Evolutionary conservation across 2,329 filamentous ascomycete species (phyloP).

Genomic region (Aspergillus puulaauensis): DNA sequence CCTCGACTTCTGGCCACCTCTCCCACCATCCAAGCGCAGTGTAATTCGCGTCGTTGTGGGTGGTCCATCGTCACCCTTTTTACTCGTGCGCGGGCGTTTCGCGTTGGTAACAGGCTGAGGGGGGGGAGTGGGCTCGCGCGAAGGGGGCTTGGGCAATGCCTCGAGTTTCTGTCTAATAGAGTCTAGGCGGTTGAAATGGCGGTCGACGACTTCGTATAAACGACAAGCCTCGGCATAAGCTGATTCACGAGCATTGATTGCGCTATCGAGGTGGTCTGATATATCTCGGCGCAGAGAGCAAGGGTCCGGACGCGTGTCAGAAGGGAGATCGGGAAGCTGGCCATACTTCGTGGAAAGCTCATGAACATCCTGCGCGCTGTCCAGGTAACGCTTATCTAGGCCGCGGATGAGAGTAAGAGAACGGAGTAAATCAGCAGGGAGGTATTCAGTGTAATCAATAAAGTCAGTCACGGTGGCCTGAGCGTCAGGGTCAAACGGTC

Average conservation of each 20-base stretch:
- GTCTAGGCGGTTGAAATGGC: constrained; percentile 57
- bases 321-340: constrained; percentile 51
- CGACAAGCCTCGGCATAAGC: constrained; percentile 57
- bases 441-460: constrained; percentile 69
- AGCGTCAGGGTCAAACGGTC: constrained; percentile 61
- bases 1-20: constrained; percentile 34
- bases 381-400: constrained; percentile 46
- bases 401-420: constrained; percentile 61
- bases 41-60: constrained; percentile 41
- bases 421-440: constrained; percentile 63
- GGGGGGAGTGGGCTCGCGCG: constrained; percentile 59
- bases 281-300: constrained; percentile 55
- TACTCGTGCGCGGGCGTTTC: constrained; percentile 42
- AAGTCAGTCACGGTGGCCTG: constrained; percentile 67
- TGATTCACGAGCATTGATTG: constrained; percentile 56
- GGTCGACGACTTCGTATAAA: constrained; percentile 57
- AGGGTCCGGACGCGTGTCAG: constrained; percentile 52
- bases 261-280: constrained; percentile 55
- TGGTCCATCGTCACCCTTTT: constrained; percentile 35
- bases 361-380: constrained; percentile 42
- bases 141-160: constrained; percentile 60
- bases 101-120: constrained; percentile 28
- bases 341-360: constrained; percentile 45
- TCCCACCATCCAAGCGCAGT: constrained; percentile 37
- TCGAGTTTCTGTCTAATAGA: constrained; percentile 63